Evolutionary conservation across 305 asterid genomes (phyloP).

Genomic region (Fraxinus greggii): DNA sequence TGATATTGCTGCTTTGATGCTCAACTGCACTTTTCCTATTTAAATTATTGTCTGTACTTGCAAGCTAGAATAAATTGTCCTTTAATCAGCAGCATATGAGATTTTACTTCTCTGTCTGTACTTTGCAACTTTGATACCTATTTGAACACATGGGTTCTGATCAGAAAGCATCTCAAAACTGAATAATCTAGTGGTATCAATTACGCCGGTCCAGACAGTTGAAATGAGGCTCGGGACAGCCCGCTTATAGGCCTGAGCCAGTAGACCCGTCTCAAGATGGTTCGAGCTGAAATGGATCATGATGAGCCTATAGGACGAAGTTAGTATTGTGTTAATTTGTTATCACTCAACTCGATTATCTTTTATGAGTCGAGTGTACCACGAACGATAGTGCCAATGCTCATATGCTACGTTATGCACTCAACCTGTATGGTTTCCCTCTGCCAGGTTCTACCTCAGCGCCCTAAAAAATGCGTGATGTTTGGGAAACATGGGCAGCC

Average conservation of each 20-base stretch:
- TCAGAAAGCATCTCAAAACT: constrained; percentile 19
- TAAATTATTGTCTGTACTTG: constrained; percentile 30
- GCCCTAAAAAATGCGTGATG: too few species aligned
- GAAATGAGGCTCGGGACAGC: background rate
- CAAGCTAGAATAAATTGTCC: constrained; percentile 10
- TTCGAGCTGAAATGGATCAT: background rate
- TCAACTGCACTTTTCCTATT: constrained; percentile 21
- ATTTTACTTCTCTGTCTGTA: constrained; percentile 33
- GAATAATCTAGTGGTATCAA: background rate
- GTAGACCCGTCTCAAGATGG: background rate
- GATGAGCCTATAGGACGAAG: background rate
- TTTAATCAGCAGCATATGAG: constrained; percentile 8
- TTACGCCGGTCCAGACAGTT: background rate
- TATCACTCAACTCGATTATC: background rate
- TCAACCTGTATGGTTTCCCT: too few species aligned
- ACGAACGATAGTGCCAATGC: background rate
- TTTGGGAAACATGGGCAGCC: too few species aligned
- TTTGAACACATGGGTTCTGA: constrained; percentile 28
- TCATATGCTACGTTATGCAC: background rate
- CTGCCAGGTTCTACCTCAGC: too few species aligned
- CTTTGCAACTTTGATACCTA: constrained; percentile 23
- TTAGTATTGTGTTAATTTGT: background rate
- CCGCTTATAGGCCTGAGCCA: background rate
- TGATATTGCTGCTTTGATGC: constrained; percentile 33
- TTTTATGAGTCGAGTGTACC: background rate